Conservation (phyloP, 805 yeast genomes). For the Lipomyces starkeyi region DNA sequence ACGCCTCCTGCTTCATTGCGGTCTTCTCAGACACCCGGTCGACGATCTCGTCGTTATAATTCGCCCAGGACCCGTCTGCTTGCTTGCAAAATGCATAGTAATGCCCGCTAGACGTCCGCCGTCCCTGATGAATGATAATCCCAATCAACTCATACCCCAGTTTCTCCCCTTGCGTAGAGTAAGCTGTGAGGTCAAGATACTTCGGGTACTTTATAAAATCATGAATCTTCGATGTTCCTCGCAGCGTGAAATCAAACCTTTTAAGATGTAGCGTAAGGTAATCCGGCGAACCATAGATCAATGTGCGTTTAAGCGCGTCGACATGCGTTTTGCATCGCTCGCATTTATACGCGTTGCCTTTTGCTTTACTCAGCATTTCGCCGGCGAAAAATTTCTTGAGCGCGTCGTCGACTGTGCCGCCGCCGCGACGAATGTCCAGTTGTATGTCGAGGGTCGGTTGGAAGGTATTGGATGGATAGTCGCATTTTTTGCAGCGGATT, state of each 20-base stretch:
- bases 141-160: slow-evolving; percentile 70
- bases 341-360: slow-evolving; percentile 82
- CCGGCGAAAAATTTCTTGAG: slow-evolving; percentile 81
- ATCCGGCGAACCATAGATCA: slow-evolving; percentile 85
- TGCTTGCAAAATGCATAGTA: slow-evolving; percentile 89
- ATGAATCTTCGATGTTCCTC: slow-evolving; percentile 74
- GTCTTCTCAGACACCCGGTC: slow-evolving; percentile 72
- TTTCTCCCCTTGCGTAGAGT: slow-evolving; percentile 43
- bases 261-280: slow-evolving; percentile 85
- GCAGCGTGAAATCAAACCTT: slow-evolving; percentile 86
- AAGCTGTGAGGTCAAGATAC: slow-evolving; percentile 72
- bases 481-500: slow-evolving; percentile 82
- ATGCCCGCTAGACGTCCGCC: slow-evolving; percentile 91
- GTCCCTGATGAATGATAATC: slow-evolving; percentile 92
- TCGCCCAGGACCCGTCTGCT: slow-evolving; percentile 91
- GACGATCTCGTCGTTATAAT: slow-evolving; percentile 91
- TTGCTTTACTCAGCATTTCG: slow-evolving; percentile 67
- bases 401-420: slow-evolving; percentile 67
- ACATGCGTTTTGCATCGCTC: slow-evolving; percentile 82
- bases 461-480: slow-evolving; percentile 80
- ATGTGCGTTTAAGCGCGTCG: slow-evolving; percentile 74
- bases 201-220: slow-evolving; percentile 84
- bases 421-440: slow-evolving; percentile 64
- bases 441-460: slow-evolving; percentile 95
- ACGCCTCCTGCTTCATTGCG: slow-evolving; percentile 86